A percentile compares a stretch with the other conserved stretches of the same genome.
These are phyloP conservation scores for Vanrija pseudolonga DNA, from an alignment of 1,284 basidiomycete genomes.

Conservation along the genomic window DNA sequence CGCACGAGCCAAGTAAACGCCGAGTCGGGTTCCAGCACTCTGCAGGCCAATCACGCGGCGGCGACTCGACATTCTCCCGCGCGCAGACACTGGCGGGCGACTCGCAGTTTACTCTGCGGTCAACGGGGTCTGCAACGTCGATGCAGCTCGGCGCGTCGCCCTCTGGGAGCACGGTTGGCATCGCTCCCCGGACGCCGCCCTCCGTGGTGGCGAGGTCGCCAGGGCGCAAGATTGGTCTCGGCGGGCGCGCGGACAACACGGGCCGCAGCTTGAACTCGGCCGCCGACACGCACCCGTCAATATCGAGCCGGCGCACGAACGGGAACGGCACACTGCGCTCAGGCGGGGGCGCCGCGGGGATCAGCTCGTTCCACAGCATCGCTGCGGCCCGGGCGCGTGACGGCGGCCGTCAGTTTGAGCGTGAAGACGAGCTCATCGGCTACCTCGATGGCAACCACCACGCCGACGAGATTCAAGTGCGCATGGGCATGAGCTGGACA, in stretches of 20 bases:
- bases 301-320: slow-evolving; percentile 6
- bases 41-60: not conserved
- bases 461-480: slow-evolving; percentile 82
- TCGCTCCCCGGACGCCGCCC: slow-evolving; percentile 23
- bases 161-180: not conserved
- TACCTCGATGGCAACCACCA: slow-evolving; percentile 83
- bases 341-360: not conserved
- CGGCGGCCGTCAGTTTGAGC: slow-evolving; percentile 17
- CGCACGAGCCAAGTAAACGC: not conserved
- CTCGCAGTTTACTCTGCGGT: slow-evolving; percentile 38
- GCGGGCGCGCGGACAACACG: not conserved
- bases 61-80: slow-evolving; percentile 11
- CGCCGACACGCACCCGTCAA: slow-evolving; percentile 21
- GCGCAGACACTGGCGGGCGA: slow-evolving; percentile 17
- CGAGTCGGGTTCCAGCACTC: slow-evolving; percentile 9
- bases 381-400: slow-evolving; percentile 20
- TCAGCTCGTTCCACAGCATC: not conserved
- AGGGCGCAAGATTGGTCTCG: slow-evolving; percentile 1
- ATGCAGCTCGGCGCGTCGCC: slow-evolving; percentile 32
- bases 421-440: slow-evolving; percentile 55
- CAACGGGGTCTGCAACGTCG: slow-evolving; percentile 6
- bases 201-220: slow-evolving; percentile 13
- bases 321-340: slow-evolving; percentile 10
- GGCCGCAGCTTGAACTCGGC: slow-evolving; percentile 6
- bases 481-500: slow-evolving; percentile 78